Percentiles rank a stretch among this genome's conserved stretches.
Evolutionary conservation across 208 protist species (phyloP).

Genomic region (Crithidia sp.): DNA sequence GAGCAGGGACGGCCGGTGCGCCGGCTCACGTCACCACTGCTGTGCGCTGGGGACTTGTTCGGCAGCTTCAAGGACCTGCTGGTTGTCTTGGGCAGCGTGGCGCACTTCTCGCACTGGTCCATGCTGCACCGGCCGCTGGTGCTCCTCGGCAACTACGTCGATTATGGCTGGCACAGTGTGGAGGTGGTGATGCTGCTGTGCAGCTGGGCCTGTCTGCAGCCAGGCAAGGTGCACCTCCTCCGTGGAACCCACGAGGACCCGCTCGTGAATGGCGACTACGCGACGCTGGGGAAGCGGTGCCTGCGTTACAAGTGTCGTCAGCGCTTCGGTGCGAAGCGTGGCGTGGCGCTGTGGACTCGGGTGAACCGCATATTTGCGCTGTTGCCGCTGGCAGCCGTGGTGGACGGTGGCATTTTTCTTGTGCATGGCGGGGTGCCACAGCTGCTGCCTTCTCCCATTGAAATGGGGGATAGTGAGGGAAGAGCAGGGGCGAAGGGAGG

Average conservation of each 20-base stretch:
- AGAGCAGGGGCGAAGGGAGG: not conserved
- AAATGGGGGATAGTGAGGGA: too few species aligned
- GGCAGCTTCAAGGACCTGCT: constrained; percentile 77
- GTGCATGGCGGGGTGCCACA: constrained; percentile 91
- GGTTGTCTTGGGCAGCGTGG: constrained; percentile 42
- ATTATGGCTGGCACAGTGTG: constrained; percentile 87
- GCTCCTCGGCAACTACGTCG: constrained; percentile 98
- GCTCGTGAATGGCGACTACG: constrained; percentile 70
- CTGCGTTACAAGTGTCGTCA: constrained; percentile 68
- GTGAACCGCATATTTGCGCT: constrained; percentile 75
- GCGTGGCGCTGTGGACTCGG: constrained; percentile 65
- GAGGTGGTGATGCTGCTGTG: constrained; percentile 80
- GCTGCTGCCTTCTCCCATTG: constrained; percentile 17
- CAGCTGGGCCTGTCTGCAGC: constrained; percentile 64
- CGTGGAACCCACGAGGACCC: constrained; percentile 90
- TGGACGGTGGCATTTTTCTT: constrained; percentile 86
- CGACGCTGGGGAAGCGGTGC: constrained; percentile 51
- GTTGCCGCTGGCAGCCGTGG: constrained; percentile 83
- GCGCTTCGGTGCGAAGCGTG: constrained; percentile 63
- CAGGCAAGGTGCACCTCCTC: constrained; percentile 77
- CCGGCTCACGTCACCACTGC: constrained; percentile 45
- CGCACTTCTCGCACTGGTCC: constrained; percentile 58
- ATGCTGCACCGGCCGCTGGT: constrained; percentile 76
- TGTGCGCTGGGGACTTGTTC: constrained; percentile 77
- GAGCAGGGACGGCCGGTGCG: constrained; percentile 33